phyloP scores from a whole-genome alignment of 2,329 filamentous ascomycete genomes.

The Botrytis sinoallii region DNA sequence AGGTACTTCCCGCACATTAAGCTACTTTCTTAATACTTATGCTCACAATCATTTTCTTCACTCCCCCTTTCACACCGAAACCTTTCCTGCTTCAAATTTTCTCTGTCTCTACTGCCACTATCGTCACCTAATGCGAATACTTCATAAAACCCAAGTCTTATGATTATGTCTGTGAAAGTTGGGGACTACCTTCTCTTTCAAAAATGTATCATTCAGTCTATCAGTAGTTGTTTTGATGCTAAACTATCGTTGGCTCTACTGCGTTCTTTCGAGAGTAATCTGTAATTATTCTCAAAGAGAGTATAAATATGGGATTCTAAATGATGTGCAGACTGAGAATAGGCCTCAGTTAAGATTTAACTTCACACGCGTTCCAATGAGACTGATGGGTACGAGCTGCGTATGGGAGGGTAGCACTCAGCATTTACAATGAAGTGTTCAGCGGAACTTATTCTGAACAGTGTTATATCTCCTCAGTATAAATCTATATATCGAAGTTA shows the following conservation, averaged over 20 bases:
- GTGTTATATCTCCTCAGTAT: neutral
- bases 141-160: too few relatives aligned
- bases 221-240: neutral
- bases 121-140: too few relatives aligned
- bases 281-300: rapidly evolving
- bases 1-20: neutral
- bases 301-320: neutral
- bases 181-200: rapidly evolving
- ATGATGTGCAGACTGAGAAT: neutral
- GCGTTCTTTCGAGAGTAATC: neutral
- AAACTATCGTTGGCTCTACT: rapidly evolving
- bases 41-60: neutral
- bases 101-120: neutral
- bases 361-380: neutral
- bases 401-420: rapidly evolving
- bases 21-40: neutral
- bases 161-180: too few relatives aligned
- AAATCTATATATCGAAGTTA: neutral
- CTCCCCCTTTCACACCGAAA: neutral
- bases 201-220: neutral
- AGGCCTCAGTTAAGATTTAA: too few relatives aligned
- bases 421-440: rapidly evolving
- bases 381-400: neutral
- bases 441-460: neutral
- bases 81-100: neutral